A percentile compares a stretch with the other conserved stretches of the same genome.
Conservation (phyloP, 805 yeast genomes). For the Ogataea haglerorum region DNA sequence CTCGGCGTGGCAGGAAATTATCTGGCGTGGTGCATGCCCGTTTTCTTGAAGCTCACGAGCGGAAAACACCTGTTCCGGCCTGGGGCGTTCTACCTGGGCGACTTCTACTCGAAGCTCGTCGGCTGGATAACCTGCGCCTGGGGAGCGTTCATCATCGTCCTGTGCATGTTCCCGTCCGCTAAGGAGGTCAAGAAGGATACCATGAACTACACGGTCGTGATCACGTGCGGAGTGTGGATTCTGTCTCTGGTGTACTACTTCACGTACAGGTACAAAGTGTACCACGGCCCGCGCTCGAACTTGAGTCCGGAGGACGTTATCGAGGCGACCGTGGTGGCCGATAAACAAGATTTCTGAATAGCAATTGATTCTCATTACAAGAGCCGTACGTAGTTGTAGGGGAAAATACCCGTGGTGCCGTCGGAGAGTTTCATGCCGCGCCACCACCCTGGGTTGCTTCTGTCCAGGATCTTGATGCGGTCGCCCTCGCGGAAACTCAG, state of each 20-base stretch:
- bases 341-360: not conserved
- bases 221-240: slow-evolving; percentile 59
- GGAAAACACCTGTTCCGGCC: slow-evolving; percentile 53
- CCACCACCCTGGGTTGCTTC: slow-evolving; percentile 47
- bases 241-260: slow-evolving; percentile 49
- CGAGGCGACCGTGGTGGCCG: slow-evolving; percentile 5
- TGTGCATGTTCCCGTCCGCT: slow-evolving; percentile 59
- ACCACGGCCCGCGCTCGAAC: slow-evolving; percentile 48
- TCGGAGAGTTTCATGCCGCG: slow-evolving; percentile 37
- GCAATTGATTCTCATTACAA: not conserved
- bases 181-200: slow-evolving; percentile 38
- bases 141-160: slow-evolving; percentile 49
- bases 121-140: slow-evolving; percentile 44
- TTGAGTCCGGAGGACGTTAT: slow-evolving; percentile 14
- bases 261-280: slow-evolving; percentile 48
- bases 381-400: slow-evolving; percentile 42
- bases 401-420: slow-evolving; percentile 43
- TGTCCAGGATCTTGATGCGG: slow-evolving; percentile 37
- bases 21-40: slow-evolving; percentile 62
- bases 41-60: slow-evolving; percentile 47
- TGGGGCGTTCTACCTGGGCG: slow-evolving; percentile 66
- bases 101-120: slow-evolving; percentile 42
- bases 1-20: slow-evolving; percentile 60
- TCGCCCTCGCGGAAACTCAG: slow-evolving; percentile 43
- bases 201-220: slow-evolving; percentile 71